Conservation (phyloP, 768 basidiomycete species). For the Dentipellis fragilis region DNA sequence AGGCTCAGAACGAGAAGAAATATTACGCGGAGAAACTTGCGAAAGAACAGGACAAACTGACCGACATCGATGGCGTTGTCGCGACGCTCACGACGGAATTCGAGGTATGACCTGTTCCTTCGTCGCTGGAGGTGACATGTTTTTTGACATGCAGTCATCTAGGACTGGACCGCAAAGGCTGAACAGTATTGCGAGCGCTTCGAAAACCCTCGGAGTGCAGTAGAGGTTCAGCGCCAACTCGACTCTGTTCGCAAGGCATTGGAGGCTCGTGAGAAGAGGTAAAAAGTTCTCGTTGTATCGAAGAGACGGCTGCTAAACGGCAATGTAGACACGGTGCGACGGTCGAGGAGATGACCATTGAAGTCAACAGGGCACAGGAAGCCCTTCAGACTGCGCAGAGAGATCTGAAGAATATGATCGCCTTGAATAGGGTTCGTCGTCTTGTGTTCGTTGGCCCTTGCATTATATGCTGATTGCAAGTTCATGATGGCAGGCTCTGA, state of each 20-base stretch:
- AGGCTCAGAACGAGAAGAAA: slow-evolving; percentile 36
- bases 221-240: slow-evolving; percentile 49
- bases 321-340: slow-evolving; percentile 56
- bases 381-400: slow-evolving; percentile 48
- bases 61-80: slow-evolving; percentile 33
- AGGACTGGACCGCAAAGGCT: slow-evolving; percentile 63
- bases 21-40: slow-evolving; percentile 45
- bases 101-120: slow-evolving; percentile 28
- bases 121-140: neutral
- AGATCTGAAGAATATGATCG: slow-evolving; percentile 53
- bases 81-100: slow-evolving; percentile 54
- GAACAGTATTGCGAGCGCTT: slow-evolving; percentile 48
- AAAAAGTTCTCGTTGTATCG: neutral
- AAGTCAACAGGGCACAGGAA: slow-evolving; percentile 55
- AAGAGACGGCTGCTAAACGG: neutral
- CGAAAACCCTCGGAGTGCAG: slow-evolving; percentile 45
- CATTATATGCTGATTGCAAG: too few species aligned
- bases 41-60: slow-evolving; percentile 37
- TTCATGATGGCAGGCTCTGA: slow-evolving; percentile 42
- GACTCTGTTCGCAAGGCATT: slow-evolving; percentile 56
- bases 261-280: slow-evolving; percentile 58
- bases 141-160: neutral
- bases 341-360: slow-evolving; percentile 66
- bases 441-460: neutral
- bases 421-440: slow-evolving; percentile 52